phyloP scores from a whole-genome alignment of 805 yeast species.

The Wickerhamiella domercqiae region DNA sequence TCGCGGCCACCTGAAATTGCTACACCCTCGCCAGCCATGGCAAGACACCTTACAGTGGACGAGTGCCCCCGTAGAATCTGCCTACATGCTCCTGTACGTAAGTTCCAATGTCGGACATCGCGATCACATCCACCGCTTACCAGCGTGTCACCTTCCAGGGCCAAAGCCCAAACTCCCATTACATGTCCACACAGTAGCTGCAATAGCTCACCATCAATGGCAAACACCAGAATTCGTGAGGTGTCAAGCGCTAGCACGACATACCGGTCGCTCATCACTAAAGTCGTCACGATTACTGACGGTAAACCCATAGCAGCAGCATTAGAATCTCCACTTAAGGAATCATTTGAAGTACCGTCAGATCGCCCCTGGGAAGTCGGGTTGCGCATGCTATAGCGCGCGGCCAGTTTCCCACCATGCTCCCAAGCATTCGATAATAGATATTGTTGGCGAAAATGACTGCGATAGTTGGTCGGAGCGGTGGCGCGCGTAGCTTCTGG shows the following conservation, averaged over 20 bases:
- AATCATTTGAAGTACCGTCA: no score
- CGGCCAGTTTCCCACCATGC: constrained; percentile 27
- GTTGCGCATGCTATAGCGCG: constrained; percentile 24
- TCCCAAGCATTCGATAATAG: constrained; percentile 28
- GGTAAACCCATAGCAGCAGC: no score
- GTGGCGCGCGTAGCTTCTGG: constrained; percentile 21
- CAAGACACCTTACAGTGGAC: constrained; percentile 76
- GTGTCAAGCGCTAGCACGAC: constrained; percentile 31
- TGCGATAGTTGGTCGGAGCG: constrained; percentile 25
- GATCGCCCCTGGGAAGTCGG: no score
- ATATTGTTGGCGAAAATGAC: constrained; percentile 28
- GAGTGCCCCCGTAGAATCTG: constrained; percentile 81
- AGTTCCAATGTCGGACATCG: constrained; percentile 92
- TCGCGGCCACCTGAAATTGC: constrained; percentile 87
- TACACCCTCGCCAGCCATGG: constrained; percentile 63
- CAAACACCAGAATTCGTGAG: constrained; percentile 29
- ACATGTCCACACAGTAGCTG: constrained; percentile 94
- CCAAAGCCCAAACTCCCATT: constrained; percentile 95
- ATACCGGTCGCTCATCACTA: constrained; percentile 24
- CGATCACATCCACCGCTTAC: constrained; percentile 95
- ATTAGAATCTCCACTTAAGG: no score
- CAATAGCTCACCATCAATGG: constrained; percentile 30
- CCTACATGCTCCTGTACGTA: constrained; percentile 70
- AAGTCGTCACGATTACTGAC: constrained; percentile 28
- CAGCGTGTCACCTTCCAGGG: constrained; percentile 77